Conservation (phyloP, 2,329 filamentous ascomycete genomes). For the Dactylellina drechsleri region DNA sequence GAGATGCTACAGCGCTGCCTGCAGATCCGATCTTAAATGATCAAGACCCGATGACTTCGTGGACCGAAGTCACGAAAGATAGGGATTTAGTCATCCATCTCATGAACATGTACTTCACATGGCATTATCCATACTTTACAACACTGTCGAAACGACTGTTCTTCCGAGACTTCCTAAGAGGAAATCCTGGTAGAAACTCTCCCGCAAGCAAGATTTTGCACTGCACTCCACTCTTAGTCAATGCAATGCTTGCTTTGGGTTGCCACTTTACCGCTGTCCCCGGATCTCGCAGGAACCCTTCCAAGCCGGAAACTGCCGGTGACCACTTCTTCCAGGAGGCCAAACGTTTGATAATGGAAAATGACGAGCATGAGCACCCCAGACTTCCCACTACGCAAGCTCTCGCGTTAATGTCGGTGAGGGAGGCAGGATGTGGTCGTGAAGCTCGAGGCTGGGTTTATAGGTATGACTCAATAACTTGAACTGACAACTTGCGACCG, state of each 20-base stretch:
- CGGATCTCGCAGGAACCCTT: slow-evolving; percentile 75
- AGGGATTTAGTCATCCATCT: slow-evolving; percentile 82
- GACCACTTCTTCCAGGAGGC: slow-evolving; percentile 97
- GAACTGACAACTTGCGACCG: no score
- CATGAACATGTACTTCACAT: slow-evolving; percentile 97
- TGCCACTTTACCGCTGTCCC: slow-evolving; percentile 88
- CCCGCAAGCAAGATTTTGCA: slow-evolving; percentile 72
- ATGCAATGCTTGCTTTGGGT: slow-evolving; percentile 90
- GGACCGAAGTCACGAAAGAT: slow-evolving; percentile 87
- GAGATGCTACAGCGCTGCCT: slow-evolving; percentile 35
- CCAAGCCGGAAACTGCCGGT: slow-evolving; percentile 84
- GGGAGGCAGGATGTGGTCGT: slow-evolving; percentile 91
- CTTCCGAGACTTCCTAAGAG: slow-evolving; percentile 82
- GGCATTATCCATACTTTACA: slow-evolving; percentile 97
- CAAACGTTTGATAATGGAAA: slow-evolving; percentile 86
- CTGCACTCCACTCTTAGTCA: slow-evolving; percentile 89
- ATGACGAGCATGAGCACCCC: slow-evolving; percentile 92
- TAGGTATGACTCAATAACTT: slow-evolving; percentile 23
- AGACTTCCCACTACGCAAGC: slow-evolving; percentile 91
- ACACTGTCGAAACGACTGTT: slow-evolving; percentile 87
- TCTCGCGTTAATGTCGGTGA: slow-evolving; percentile 91
- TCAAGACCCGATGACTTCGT: slow-evolving; percentile 77
- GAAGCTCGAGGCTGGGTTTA: slow-evolving; percentile 99
- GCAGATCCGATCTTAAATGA: slow-evolving; percentile 40
- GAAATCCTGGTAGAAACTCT: slow-evolving; percentile 68